Base-by-base conservation (phyloP, 2,329 filamentous ascomycete species). In the Ophiostoma angusticollis region DNA sequence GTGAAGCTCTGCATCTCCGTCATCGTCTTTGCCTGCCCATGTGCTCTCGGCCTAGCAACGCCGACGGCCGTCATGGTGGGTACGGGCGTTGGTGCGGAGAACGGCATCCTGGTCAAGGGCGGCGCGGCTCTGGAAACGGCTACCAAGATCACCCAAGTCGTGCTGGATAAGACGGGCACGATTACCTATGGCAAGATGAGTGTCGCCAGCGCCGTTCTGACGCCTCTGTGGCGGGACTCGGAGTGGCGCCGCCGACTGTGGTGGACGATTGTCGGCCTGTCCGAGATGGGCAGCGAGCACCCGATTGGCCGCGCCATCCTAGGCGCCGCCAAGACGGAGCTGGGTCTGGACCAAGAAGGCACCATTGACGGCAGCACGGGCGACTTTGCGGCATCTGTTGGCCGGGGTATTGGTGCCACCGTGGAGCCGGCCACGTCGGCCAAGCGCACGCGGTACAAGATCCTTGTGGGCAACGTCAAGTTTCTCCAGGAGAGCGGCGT, bases 1-100 rank as follows among this genome's bases (percentile, higher is more conserved):
- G 67, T 96, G 47, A 93, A 96, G 64, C 77, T 98, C 13, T 96
- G 91, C 61, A 98, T 98, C 50, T 93, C 91, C 0, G 91, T 98
- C 49, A 93, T 98, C 54, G 91, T 96, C 16, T 95, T 98, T 58
- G 91, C 91, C 5, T 98, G 91, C 54, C 91, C 91, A 14, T 98
- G 91, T 55, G 91, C 91, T 1, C 74, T 98, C n/a, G 91, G 91
- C 40, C 71, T 98, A 14, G 87, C 86, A 18, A 96, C 91, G 2
- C 91, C 91, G 3, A 98, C 91, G 0, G 91, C 91, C 3, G 87
- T 98, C 56, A 96, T 98, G 91, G 91, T 98, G 22, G 91, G 91
- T 31, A 96, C 91, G n/a, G 91, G 91, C 43, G 78, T 95, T 23
- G 91, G 91, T 36, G 91, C 91, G 3, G 84, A 95, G 59, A 81